Percentiles rank a stretch among this genome's conserved stretches.
Evolutionary conservation across 208 protist species (phyloP).

Genomic region (Leishmania mexicana): DNA sequence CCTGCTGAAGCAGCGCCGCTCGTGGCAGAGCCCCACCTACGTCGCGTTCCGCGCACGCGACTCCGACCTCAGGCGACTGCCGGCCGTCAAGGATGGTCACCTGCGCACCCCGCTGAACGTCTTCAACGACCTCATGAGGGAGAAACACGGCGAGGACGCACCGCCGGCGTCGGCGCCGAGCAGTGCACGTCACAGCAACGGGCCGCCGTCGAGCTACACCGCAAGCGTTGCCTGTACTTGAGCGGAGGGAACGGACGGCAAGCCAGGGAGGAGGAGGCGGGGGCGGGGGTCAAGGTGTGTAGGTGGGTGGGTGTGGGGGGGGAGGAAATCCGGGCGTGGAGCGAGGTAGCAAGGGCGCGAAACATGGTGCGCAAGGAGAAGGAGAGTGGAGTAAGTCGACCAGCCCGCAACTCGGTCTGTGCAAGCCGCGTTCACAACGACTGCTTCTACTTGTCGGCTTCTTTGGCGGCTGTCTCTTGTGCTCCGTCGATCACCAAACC

Average conservation of each 20-base stretch:
- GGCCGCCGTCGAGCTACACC: slow-evolving; percentile 16
- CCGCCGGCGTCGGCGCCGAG: slow-evolving; percentile 22
- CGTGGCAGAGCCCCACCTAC: slow-evolving; percentile 50
- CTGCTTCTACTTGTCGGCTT: not conserved
- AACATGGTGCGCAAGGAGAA: not conserved
- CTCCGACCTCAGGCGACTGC: slow-evolving; percentile 52
- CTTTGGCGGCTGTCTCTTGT: not conserved
- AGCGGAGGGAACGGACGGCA: not conserved
- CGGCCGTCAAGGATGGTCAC: slow-evolving; percentile 59
- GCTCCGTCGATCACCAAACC: not conserved
- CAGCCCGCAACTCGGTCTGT: not conserved
- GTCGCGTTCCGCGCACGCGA: slow-evolving; percentile 44
- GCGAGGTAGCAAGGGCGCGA: not conserved
- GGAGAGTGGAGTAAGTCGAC: not conserved
- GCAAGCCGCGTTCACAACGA: not conserved
- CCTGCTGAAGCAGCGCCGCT: slow-evolving; percentile 45
- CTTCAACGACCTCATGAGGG: slow-evolving; percentile 71
- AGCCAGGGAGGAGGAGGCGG: not conserved
- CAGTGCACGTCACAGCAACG: slow-evolving; percentile 29
- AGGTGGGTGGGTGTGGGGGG: not conserved
- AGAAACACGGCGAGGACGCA: slow-evolving; percentile 55
- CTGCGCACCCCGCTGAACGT: slow-evolving; percentile 81
- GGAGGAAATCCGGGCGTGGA: not conserved
- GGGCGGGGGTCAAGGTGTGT: not conserved
- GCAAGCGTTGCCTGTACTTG: slow-evolving; percentile 59